Evolutionary conservation across 441 rosid species (phyloP), one percentile per base, ranked within the genome.

Genomic region (Aquilaria agallochum): DNA sequence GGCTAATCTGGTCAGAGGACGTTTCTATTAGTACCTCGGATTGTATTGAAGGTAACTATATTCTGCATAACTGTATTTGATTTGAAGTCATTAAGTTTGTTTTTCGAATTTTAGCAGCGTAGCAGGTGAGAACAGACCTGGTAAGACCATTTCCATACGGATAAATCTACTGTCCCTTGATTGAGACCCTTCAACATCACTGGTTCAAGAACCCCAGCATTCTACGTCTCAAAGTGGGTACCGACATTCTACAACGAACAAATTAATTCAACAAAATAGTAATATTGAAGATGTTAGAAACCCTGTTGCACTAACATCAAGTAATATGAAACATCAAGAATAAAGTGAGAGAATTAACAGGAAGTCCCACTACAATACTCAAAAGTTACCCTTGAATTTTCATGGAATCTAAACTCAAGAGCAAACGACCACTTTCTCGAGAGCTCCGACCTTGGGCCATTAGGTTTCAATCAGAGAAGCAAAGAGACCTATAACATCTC

Each of bases 61-160:
- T 20, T 20, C 27, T 20, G 27, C 27, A 20, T 20, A 5, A 36
- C 42, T 36, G 42, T 36, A 36, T 36, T 36, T 36, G 7, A 8
- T 36, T 36, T 36, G 7, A 36, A 36, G 5, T 36, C 5, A 36
- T 36, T 36, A 36, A 36, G 5, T 36, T 36, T 36, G 42, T 36
- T 36, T 36, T 8, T 36, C 7, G 7, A 36, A 36, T 8, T 4
- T 36, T 8, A 36, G 42, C 42, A 36, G 42, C 7, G 42, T 36
- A 36, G 3, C 42, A 36, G 15, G 30, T 11, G 30, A 0, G 30
- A 56, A 59, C 70, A 31, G 12, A 85, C 86, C 88, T 83, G 78
- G 69, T 85, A 79, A 44, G 83, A 74, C 89, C 92, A 86, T 75
- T 71, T 78, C 86, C 85, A 82, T 64, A 63, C 60, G 3, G 92